Evolutionary conservation across 2,329 filamentous ascomycete species (phyloP), one percentile per base, ranked within the genome.

Genomic region (Fusarium duplospermum): DNA sequence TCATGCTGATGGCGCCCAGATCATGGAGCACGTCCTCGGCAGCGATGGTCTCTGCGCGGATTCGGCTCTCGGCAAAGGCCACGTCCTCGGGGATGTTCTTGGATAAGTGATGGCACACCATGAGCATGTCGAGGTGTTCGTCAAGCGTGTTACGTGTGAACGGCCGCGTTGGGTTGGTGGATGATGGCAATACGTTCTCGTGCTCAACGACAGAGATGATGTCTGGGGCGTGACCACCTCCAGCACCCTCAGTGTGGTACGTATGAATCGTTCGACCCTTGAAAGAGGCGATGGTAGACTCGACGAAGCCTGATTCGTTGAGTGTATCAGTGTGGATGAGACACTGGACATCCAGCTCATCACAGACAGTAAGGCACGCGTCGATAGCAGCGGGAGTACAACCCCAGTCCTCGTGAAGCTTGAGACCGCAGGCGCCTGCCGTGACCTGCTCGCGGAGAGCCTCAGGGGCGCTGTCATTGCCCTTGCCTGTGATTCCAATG

Each of bases 361-460:
- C 96, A 81, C 95, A 98, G 50, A 98, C 93, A 1, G 85, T 85
- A 13, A 97, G 88, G 79, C 96, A 98, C 2, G 93, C 88, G 82
- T 98, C 95, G 79, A 98, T 98, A 24, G 94, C 95, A 1, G 94
- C 93, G 0, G 96, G 96, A 1, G 96, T 98, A 24, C 89, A 91
- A 62, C 96, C 96, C 96, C 96, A 98, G 83, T 98, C 96, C 84
- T 98, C 96, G 82, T 98, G 96, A 8, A 98, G 87, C 83, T 98
- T 98, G 69, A 98, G 88, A 9, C 96, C 96, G 76, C 94, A 96
- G 1, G 93, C 95, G 11, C 96, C 96, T 0, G 96, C 96, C 64
- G 89, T 85, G 66, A 94, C 88, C 83, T 98, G 94, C 76, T 98
- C 94, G 58, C 91, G 89, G 3, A 98, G 88, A 11, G 93, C 93